These are phyloP conservation scores for Thielaviopsis musarum DNA, from an alignment of 2,329 filamentous ascomycete species.

Conservation along the genomic window DNA sequence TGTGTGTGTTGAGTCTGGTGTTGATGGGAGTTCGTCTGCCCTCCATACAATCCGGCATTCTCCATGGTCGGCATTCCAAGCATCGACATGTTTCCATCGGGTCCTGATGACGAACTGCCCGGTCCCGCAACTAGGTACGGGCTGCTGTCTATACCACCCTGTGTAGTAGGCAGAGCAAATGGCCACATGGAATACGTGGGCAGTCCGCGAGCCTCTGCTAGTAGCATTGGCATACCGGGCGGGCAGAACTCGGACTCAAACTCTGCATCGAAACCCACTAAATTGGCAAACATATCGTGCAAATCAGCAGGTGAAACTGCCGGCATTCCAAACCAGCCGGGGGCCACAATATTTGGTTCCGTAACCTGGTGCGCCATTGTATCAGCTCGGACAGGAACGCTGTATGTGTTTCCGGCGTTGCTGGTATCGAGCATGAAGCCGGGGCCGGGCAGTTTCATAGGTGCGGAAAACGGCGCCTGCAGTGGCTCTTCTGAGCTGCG, in stretches of 20 bases:
- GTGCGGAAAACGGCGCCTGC: neutral
- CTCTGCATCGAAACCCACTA: slow-evolving; percentile 1
- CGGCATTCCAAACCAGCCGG: slow-evolving; percentile 1
- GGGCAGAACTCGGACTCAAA: slow-evolving; percentile 12
- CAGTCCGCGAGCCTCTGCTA: slow-evolving; percentile 14
- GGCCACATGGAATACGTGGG: slow-evolving; percentile 8
- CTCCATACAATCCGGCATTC: neutral
- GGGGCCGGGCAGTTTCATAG: neutral
- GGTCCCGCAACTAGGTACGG: neutral
- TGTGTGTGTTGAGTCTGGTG: neutral
- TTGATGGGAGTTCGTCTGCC: neutral
- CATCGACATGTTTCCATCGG: neutral
- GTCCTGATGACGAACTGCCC: neutral
- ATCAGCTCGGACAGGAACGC: neutral
- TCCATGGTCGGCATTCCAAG: neutral
- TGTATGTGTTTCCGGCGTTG: slow-evolving; percentile 2
- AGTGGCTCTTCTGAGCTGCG: neutral
- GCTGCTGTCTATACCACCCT: neutral
- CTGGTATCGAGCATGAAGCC: slow-evolving; percentile 8
- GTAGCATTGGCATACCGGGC: slow-evolving; percentile 12
- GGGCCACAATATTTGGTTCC: neutral
- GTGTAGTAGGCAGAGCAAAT: slow-evolving; percentile 1
- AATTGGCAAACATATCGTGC: neutral
- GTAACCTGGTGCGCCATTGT: neutral
- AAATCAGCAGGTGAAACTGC: neutral